Conservation (phyloP, 306 rosid genomes). For the Ormosia emarginata region DNA sequence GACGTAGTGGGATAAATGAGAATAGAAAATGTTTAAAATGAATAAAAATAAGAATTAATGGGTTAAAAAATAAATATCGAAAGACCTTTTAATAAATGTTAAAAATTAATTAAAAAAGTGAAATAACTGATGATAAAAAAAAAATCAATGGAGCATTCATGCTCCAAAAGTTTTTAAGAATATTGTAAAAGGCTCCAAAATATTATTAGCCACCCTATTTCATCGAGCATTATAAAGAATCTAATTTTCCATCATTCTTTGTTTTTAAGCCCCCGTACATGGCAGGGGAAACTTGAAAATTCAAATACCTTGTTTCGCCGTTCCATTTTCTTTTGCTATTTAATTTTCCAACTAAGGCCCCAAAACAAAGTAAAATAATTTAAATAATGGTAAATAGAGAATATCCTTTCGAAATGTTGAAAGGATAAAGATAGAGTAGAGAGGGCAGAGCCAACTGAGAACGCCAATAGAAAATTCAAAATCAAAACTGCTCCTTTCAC, state of each 20-base stretch:
- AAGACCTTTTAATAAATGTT: too few relatives aligned
- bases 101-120: too few relatives aligned
- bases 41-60: too few relatives aligned
- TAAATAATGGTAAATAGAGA: not conserved
- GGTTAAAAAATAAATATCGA: too few relatives aligned
- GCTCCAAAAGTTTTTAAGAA: too few relatives aligned
- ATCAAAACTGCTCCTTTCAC: not conserved
- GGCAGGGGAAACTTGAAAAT: not conserved
- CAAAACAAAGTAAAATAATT: not conserved
- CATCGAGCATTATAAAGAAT: not conserved
- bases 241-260: not conserved
- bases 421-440: not conserved
- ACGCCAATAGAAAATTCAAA: not conserved
- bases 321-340: not conserved
- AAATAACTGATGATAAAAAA: too few relatives aligned
- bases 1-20: slow-evolving; percentile 38
- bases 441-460: not conserved
- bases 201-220: not conserved
- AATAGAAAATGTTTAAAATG: too few relatives aligned
- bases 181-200: too few relatives aligned
- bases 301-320: not conserved
- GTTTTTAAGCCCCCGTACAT: not conserved
- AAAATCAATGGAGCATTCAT: too few relatives aligned
- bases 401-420: not conserved
- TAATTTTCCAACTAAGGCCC: not conserved